Percentiles rank a stretch among this genome's conserved stretches.
These are phyloP conservation scores for Claviceps fusiformis DNA, from an alignment of 2,329 filamentous ascomycete genomes.

Conservation along the genomic window DNA sequence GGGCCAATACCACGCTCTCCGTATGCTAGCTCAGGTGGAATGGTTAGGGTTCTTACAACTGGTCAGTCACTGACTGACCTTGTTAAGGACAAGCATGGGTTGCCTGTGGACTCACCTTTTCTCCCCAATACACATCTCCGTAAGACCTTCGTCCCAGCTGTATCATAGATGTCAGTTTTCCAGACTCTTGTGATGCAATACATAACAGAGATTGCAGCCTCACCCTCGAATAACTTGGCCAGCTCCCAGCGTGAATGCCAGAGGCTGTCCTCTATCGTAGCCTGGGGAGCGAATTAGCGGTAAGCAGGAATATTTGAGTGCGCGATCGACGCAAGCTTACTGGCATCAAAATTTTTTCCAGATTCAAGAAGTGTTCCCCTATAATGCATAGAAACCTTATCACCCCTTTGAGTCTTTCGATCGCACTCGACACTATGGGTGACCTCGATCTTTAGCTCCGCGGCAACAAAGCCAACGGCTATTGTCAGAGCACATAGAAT, in stretches of 20 bases:
- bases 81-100: not conserved
- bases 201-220: constrained; percentile 12
- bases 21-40: constrained; percentile 78
- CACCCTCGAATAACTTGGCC: constrained; percentile 84
- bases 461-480: constrained; percentile 36
- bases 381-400: constrained; percentile 80
- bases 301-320: not conserved
- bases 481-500: constrained; percentile 38
- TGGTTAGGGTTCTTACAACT: constrained; percentile 55
- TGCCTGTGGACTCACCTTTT: constrained; percentile 40
- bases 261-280: constrained; percentile 64
- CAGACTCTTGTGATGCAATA: not conserved
- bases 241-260: constrained; percentile 65
- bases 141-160: constrained; percentile 78
- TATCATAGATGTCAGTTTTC: constrained; percentile 7
- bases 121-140: constrained; percentile 94
- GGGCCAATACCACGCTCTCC: constrained; percentile 63
- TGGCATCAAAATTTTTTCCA: constrained; percentile 73
- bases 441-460: constrained; percentile 63
- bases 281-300: constrained; percentile 17
- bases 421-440: constrained; percentile 63
- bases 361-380: constrained; percentile 61
- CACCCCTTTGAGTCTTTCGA: constrained; percentile 62
- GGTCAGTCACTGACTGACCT: constrained; percentile 1
- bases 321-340: constrained; percentile 20